Evolutionary conservation across 73 alveolate species (phyloP).

Genomic region (Paramecium caudatum): DNA sequence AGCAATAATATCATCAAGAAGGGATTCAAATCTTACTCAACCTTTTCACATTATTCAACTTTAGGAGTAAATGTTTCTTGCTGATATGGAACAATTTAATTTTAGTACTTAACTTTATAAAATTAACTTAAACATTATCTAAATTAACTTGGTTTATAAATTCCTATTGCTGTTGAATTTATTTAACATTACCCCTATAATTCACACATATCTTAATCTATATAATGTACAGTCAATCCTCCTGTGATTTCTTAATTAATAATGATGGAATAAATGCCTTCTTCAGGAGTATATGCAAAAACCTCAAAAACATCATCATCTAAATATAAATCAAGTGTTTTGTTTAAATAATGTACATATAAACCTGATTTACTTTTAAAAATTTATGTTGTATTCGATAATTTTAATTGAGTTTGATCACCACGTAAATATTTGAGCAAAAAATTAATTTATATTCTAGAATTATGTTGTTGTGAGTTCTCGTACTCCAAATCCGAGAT

Average conservation of each 20-base stretch:
- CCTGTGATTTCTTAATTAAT: neutral
- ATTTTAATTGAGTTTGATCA: neutral
- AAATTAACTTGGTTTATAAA: neutral
- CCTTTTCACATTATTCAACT: neutral
- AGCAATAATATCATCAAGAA: neutral
- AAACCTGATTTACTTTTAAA: neutral
- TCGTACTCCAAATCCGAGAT: constrained; percentile 55
- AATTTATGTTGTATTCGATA: constrained; percentile 2
- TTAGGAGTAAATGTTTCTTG: neutral
- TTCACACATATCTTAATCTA: no score
- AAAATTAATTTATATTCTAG: constrained; percentile 66
- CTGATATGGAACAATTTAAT: neutral
- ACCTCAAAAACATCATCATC: constrained; percentile 61
- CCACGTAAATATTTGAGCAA: constrained; percentile 64
- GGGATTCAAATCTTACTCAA: neutral
- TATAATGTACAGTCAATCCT: no score
- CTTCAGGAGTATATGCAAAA: neutral
- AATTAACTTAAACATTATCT: neutral
- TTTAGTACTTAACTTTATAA: neutral
- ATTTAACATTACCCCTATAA: neutral
- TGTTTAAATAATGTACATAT: neutral
- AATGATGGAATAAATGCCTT: neutral
- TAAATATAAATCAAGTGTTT: neutral
- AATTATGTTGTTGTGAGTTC: constrained; percentile 35
- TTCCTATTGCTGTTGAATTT: neutral